Base-by-base conservation (phyloP, 352 stramenopile species). In the Discostella stelligera region DNA sequence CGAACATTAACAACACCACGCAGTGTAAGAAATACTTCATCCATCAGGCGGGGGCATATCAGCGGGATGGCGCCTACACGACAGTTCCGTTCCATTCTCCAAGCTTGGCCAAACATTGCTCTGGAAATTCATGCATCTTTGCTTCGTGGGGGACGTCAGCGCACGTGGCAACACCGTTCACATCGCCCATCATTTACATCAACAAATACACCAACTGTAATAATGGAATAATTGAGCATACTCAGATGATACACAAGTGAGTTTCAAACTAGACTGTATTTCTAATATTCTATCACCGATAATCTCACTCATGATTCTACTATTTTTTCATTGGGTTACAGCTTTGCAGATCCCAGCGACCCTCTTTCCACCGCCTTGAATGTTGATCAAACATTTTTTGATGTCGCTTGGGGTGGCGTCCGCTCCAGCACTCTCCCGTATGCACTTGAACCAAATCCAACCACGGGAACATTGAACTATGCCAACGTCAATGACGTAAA, bases 141-240 rank as follows among this genome's bases (percentile, higher is more conserved):
- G 72, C 54, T 0, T 53, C 39, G 0, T 85, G 78, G 78, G 72
- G 72, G 18, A 58, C 56, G 25, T 53, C 71, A 16, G 78, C 74
- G 6, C 75, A 83, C 44, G 14, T 79, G 9, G 3, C 62, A 0
- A 77, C 63, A 0, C 30, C 54, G 3, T 72, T 73, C 58, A 66
- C 49, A 13, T 66, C 39, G 2, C 41, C 41, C 3, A 41, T 71
- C 16, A 58, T 78, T 4, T 79, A 79, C 46, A 70, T 79, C 39
- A 79, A 70, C 21, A 61, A 48, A n/a, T 83, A 70, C 55, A 71
- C 58, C n/a, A 68, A 83, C 48, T 83, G 75, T 53, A 63, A 71
- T 3, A 53, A 59, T 50, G 74, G 74, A 10, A 53, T 79, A 37
- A 65, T 82, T 23, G 74, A 82, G 21, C 50, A 71, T 25, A 79